phyloP scores from a whole-genome alignment of 202 grass and related monocot genomes.

The Brachypodium distachyon region DNA sequence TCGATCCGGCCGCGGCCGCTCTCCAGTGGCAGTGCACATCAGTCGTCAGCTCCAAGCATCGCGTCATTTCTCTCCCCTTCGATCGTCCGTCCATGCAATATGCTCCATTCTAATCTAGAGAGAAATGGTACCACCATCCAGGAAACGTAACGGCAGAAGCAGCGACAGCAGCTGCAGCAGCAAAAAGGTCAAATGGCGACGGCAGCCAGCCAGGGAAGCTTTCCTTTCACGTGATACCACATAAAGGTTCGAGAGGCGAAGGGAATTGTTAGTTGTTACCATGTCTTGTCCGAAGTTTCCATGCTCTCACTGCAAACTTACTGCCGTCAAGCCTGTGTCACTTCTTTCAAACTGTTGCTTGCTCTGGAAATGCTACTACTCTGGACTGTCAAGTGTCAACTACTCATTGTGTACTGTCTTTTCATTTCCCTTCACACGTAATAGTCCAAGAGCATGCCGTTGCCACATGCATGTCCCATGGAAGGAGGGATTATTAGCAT shows the following conservation, averaged over 20 bases:
- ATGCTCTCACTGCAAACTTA: neutral
- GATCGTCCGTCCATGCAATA: no score
- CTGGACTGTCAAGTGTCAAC: neutral
- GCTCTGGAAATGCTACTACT: neutral
- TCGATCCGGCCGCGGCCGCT: no score
- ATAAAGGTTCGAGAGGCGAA: constrained; percentile 17
- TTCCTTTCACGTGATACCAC: constrained; percentile 51
- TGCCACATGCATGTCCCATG: constrained; percentile 11
- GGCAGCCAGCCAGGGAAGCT: neutral
- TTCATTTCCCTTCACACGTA: neutral
- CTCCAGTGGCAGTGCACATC: neutral
- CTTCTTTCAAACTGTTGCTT: neutral
- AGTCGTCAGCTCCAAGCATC: neutral
- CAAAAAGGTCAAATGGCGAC: constrained; percentile 10
- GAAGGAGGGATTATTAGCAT: neutral
- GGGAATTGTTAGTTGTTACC: neutral
- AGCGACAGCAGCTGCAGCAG: neutral
- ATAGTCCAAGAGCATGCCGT: no score
- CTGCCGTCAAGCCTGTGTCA: neutral
- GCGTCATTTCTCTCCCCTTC: neutral
- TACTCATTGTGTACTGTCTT: neutral
- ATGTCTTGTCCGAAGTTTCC: neutral
- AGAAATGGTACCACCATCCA: neutral
- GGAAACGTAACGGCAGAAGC: neutral
- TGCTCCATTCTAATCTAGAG: neutral